Percentiles rank a stretch among this genome's conserved stretches.
These are phyloP conservation scores for Flaveria bidentis DNA, from an alignment of 129 eudicot genomes.

Conservation along the genomic window DNA sequence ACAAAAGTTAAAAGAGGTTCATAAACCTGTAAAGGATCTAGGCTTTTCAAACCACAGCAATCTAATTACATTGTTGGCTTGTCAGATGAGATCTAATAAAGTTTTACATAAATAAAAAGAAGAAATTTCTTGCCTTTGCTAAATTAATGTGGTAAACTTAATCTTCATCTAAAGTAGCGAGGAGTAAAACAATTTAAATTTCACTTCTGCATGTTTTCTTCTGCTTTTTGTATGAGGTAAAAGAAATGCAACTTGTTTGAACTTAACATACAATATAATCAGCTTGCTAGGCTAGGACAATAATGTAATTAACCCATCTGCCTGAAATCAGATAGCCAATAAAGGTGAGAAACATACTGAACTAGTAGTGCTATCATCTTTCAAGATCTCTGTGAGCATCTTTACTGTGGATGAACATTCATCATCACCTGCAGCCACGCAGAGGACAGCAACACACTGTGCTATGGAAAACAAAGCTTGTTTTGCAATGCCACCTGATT, in stretches of 20 bases:
- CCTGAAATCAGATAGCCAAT: slow-evolving; percentile 18
- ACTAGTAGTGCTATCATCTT: slow-evolving; percentile 67
- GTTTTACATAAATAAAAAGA: not conserved
- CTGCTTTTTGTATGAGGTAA: too few species aligned
- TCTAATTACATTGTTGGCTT: not conserved
- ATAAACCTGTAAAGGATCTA: not conserved
- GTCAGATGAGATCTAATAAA: not conserved
- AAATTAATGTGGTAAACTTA: not conserved
- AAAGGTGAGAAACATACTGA: slow-evolving; percentile 52
- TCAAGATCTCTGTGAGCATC: slow-evolving; percentile 87
- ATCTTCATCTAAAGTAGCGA: not conserved
- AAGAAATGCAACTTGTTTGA: too few species aligned
- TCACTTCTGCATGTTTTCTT: too few species aligned
- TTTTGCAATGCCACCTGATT: slow-evolving; percentile 79
- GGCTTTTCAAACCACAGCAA: not conserved
- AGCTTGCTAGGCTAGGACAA: not conserved
- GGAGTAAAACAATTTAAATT: not conserved
- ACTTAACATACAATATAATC: slow-evolving; percentile 1
- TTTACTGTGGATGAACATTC: slow-evolving; percentile 90
- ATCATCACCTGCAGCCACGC: slow-evolving; percentile 93
- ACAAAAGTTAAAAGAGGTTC: not conserved
- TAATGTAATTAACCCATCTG: not conserved
- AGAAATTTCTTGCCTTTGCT: not conserved
- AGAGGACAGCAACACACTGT: slow-evolving; percentile 97
- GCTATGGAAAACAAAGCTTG: slow-evolving; percentile 95